Evolutionary conservation across 345 rosid species (phyloP).

Genomic region (Cardamine chenopodiifolia): DNA sequence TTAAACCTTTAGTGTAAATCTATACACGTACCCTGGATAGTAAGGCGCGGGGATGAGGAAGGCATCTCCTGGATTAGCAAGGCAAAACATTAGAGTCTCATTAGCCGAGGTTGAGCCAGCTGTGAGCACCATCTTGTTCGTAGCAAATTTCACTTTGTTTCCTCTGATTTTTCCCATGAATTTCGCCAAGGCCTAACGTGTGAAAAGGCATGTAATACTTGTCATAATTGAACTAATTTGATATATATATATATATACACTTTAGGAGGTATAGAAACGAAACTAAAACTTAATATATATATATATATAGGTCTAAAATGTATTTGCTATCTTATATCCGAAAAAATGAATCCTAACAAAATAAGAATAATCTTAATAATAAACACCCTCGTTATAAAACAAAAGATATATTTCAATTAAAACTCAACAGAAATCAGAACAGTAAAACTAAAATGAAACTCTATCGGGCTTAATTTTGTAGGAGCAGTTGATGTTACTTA

Average conservation of each 20-base stretch:
- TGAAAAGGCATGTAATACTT: neutral
- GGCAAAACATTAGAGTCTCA: conserved; percentile 87
- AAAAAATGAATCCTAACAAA: neutral
- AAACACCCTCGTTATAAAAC: too few relatives aligned
- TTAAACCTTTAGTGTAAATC: neutral
- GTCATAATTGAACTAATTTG: neutral
- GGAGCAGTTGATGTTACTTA: conserved; percentile 36
- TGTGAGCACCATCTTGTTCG: conserved; percentile 67
- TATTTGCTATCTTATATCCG: neutral
- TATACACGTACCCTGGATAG: conserved; percentile 70
- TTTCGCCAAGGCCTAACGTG: conserved; percentile 55
- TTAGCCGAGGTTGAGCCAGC: conserved; percentile 97
- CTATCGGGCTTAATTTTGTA: neutral
- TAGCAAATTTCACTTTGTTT: conserved; percentile 65
- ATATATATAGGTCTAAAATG: neutral
- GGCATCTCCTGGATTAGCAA: conserved; percentile 84
- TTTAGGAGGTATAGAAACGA: too few relatives aligned
- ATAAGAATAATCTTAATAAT: neutral
- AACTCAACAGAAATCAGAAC: too few relatives aligned
- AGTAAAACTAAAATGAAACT: neutral
- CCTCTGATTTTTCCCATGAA: conserved; percentile 75
- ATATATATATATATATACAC: neutral
- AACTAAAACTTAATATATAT: neutral
- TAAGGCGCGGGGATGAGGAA: conserved; percentile 90
- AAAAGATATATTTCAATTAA: too few relatives aligned